Percentiles rank a stretch among this genome's conserved stretches.
Evolutionary conservation across 805 yeast genomes (phyloP).

Genomic region (Grigorovia humatica): DNA sequence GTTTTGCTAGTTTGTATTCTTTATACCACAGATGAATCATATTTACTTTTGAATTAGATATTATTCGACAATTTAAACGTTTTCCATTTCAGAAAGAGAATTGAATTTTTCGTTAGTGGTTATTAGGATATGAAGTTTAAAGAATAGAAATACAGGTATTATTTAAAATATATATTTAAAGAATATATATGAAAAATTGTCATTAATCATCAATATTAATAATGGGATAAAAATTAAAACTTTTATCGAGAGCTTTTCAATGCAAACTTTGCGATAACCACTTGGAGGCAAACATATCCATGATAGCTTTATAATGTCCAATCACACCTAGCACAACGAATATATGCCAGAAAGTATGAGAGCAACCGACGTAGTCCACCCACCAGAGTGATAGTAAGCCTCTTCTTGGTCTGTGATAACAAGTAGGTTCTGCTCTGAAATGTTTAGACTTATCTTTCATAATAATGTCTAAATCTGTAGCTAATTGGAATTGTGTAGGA

Average conservation of each 20-base stretch:
- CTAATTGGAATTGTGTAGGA: slow-evolving; percentile 29
- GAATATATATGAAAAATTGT: background rate
- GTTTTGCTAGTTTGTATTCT: too few relatives aligned
- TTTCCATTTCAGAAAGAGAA: background rate
- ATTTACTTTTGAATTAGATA: too few relatives aligned
- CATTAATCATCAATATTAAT: background rate
- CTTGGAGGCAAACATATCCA: slow-evolving; percentile 51
- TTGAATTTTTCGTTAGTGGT: background rate
- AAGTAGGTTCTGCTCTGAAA: slow-evolving; percentile 35
- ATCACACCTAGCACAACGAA: slow-evolving; percentile 83
- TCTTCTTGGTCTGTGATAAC: slow-evolving; percentile 5
- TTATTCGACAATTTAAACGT: too few relatives aligned
- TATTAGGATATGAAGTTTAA: background rate
- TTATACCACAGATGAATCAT: too few relatives aligned
- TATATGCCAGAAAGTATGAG: slow-evolving; percentile 92
- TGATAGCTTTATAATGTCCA: slow-evolving; percentile 75
- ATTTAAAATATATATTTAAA: background rate
- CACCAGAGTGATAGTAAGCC: slow-evolving; percentile 61
- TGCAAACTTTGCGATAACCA: slow-evolving; percentile 13
- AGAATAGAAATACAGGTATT: background rate
- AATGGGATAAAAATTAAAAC: background rate
- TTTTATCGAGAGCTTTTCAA: background rate
- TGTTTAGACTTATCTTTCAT: slow-evolving; percentile 27
- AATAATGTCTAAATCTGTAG: slow-evolving; percentile 23
- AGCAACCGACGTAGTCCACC: slow-evolving; percentile 63